Evolutionary conservation across 2,329 filamentous ascomycete genomes (phyloP).

Genomic region (Calonectria henricotiae): DNA sequence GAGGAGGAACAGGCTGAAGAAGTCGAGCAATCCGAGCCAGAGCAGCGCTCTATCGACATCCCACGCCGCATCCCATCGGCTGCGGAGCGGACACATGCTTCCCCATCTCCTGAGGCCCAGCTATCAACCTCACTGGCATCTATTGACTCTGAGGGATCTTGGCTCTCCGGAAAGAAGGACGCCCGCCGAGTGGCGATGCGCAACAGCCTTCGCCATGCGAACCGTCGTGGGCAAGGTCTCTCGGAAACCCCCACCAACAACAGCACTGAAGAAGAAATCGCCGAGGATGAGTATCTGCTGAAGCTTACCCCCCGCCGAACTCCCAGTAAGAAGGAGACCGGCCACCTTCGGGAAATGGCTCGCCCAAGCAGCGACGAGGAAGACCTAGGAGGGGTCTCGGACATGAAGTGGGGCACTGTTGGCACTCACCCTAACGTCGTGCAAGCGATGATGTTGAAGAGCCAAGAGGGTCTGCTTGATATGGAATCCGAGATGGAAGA

Average conservation of each 20-base stretch:
- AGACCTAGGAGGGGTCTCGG: constrained; percentile 61
- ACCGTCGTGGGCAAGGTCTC: constrained; percentile 54
- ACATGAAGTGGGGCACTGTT: constrained; percentile 70
- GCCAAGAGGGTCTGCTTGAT: constrained; percentile 69
- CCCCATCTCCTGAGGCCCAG: constrained; percentile 72
- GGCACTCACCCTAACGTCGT: constrained; percentile 71
- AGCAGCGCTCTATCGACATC: constrained; percentile 59
- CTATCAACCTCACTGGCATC: constrained; percentile 92
- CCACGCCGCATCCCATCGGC: constrained; percentile 44
- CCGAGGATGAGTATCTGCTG: constrained; percentile 84
- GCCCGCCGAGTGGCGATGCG: constrained; percentile 67
- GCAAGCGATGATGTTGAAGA: constrained; percentile 70
- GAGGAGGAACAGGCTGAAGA: constrained; percentile 51
- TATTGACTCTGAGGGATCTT: constrained; percentile 95
- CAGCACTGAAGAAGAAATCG: constrained; percentile 74
- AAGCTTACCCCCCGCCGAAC: constrained; percentile 55
- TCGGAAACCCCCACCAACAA: constrained; percentile 60
- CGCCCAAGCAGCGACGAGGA: constrained; percentile 74
- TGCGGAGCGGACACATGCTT: constrained; percentile 48
- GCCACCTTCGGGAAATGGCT: constrained; percentile 59
- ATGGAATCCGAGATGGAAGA: constrained; percentile 58
- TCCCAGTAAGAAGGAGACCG: constrained; percentile 51
- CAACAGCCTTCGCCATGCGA: constrained; percentile 58
- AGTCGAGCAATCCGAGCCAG: constrained; percentile 60
- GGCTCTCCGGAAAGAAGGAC: constrained; percentile 85